Conservation (phyloP, 495 filamentous ascomycete genomes). For the Rostrohypoxylon terebratum region DNA sequence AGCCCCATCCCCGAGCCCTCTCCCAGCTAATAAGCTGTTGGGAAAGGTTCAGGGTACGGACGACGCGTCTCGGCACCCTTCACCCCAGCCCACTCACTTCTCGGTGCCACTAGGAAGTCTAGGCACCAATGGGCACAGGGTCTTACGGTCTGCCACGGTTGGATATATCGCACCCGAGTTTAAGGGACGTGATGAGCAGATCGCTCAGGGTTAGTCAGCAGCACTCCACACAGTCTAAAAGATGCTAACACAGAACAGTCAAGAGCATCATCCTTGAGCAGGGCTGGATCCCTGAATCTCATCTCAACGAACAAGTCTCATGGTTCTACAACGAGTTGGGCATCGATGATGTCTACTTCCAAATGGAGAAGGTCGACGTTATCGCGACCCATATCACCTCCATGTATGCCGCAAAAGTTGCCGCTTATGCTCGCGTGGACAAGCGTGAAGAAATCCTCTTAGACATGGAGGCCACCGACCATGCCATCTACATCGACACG, state of each 20-base stretch:
- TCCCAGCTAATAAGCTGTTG: conserved; percentile 52
- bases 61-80: conserved; percentile 68
- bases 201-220: conserved; percentile 77
- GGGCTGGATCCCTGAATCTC: conserved; percentile 85
- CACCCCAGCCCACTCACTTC: conserved; percentile 91
- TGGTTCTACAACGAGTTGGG: conserved; percentile 99
- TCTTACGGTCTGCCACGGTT: conserved; percentile 89
- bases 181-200: conserved; percentile 93
- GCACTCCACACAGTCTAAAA: neutral
- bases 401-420: conserved; percentile 96
- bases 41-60: conserved; percentile 49
- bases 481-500: conserved; percentile 98
- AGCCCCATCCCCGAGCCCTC: conserved; percentile 23
- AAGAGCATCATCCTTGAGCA: conserved; percentile 55
- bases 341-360: conserved; percentile 99
- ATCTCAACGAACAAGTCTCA: conserved; percentile 83
- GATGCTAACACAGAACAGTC: conserved; percentile 52
- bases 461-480: conserved; percentile 94
- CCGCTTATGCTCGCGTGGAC: conserved; percentile 92
- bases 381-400: conserved; percentile 95
- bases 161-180: conserved; percentile 97
- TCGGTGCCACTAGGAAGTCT: conserved; percentile 74
- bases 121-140: conserved; percentile 64
- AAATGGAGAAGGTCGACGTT: conserved; percentile 85
- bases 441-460: conserved; percentile 92